Evolutionary conservation across 2,329 filamentous ascomycete genomes (phyloP).

Genomic region (Fusarium tanahbumbuense): DNA sequence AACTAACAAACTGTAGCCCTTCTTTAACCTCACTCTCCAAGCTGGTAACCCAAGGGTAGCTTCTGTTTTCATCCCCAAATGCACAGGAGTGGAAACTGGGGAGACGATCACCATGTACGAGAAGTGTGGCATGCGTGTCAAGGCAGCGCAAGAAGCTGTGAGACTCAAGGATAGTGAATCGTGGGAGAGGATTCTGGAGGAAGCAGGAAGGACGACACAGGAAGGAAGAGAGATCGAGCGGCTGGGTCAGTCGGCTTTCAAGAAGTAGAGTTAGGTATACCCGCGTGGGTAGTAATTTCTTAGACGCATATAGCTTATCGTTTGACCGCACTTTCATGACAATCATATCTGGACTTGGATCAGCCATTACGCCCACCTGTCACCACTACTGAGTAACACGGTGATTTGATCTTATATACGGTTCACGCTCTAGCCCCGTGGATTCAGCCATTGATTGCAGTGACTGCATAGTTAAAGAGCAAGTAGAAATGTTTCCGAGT

Average conservation of each 20-base stretch:
- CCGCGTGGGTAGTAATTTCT: slow-evolving; percentile 14
- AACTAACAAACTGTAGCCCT: slow-evolving; percentile 69
- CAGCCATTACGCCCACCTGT: neutral
- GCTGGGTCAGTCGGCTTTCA: slow-evolving; percentile 72
- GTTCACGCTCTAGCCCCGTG: slow-evolving; percentile 7
- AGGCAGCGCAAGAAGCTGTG: slow-evolving; percentile 91
- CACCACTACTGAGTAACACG: neutral
- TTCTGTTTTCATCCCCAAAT: slow-evolving; percentile 87
- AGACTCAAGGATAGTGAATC: slow-evolving; percentile 81
- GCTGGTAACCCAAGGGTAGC: slow-evolving; percentile 93
- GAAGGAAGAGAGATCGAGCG: slow-evolving; percentile 84
- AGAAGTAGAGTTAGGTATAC: slow-evolving; percentile 46
- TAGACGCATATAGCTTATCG: slow-evolving; percentile 10
- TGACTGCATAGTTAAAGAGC: slow-evolving; percentile 12
- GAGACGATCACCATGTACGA: slow-evolving; percentile 92
- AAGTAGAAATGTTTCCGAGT: neutral
- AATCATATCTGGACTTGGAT: neutral
- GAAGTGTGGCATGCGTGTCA: slow-evolving; percentile 89
- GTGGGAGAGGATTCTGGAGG: slow-evolving; percentile 79
- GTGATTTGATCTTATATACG: slow-evolving; percentile 1
- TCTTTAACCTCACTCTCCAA: slow-evolving; percentile 87
- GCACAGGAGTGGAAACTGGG: slow-evolving; percentile 73
- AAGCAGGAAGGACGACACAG: slow-evolving; percentile 75
- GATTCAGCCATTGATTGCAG: slow-evolving; percentile 4
- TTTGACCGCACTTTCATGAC: slow-evolving; percentile 13